A percentile compares a stretch with the other conserved stretches of the same genome.
Conservation (phyloP, 2,329 filamentous ascomycete genomes). For the Clarireedia monteithiana region DNA sequence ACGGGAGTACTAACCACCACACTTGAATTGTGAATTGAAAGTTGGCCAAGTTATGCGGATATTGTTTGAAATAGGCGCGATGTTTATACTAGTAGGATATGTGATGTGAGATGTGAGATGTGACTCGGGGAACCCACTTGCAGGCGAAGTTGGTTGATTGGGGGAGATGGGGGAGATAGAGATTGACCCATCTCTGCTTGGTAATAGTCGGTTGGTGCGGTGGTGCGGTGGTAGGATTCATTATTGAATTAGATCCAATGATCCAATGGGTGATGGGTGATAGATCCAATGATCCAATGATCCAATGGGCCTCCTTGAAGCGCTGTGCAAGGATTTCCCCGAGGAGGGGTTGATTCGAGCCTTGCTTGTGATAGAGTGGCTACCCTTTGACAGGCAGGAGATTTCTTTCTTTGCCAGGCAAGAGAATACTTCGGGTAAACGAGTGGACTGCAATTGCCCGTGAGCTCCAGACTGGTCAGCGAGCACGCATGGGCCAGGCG, state of each 20-base stretch:
- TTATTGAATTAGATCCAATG: not conserved
- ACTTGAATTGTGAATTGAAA: not conserved
- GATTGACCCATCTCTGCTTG: no score
- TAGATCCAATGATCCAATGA: no score
- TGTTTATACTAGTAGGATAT: constrained; percentile 3
- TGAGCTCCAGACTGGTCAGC: not conserved
- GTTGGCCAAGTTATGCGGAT: not conserved
- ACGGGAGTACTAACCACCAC: no score
- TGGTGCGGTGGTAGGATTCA: not conserved
- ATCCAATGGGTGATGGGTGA: constrained; percentile 4
- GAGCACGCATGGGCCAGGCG: not conserved
- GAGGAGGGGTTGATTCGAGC: no score
- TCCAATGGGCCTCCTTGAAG: constrained; percentile 5
- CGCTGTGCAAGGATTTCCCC: constrained; percentile 3
- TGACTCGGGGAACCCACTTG: not conserved
- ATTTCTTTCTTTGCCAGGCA: no score
- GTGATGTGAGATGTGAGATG: not conserved
- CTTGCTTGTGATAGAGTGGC: not conserved
- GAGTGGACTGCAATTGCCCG: not conserved
- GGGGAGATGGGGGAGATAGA: no score
- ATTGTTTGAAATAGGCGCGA: constrained; percentile 4
- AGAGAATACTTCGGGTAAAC: not conserved
- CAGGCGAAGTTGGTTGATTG: not conserved
- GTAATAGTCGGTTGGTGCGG: no score
- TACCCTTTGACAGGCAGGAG: not conserved